phyloP scores from a whole-genome alignment of 2,329 filamentous ascomycete species.

The Phaeosphaeria sp. region DNA sequence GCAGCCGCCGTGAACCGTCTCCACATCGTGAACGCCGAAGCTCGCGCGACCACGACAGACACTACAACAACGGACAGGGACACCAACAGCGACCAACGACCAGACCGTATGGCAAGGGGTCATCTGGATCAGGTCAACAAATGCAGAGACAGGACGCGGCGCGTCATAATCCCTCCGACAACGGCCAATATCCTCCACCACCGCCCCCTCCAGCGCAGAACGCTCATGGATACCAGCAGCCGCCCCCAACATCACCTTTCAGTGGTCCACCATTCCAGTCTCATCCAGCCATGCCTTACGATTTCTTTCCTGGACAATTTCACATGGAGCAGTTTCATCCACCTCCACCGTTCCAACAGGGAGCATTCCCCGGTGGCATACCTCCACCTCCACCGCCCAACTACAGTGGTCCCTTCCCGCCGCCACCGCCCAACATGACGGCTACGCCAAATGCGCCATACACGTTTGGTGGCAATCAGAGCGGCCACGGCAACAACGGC shows the following conservation, averaged over 20 bases:
- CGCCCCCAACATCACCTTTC: slow-evolving; percentile 18
- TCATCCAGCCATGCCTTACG: slow-evolving; percentile 17
- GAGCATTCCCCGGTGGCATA: slow-evolving; percentile 14
- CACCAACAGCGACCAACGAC: slow-evolving; percentile 15
- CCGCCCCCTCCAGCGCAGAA: slow-evolving; percentile 8
- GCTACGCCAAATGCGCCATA: slow-evolving; percentile 19
- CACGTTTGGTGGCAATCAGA: slow-evolving; percentile 16
- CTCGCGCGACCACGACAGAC: slow-evolving; percentile 13
- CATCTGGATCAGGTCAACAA: slow-evolving; percentile 15
- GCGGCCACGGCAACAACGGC: slow-evolving; percentile 13
- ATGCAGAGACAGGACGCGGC: slow-evolving; percentile 13
- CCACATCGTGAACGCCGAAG: slow-evolving; percentile 12
- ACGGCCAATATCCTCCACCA: slow-evolving; percentile 11
- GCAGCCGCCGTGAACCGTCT: slow-evolving; percentile 18
- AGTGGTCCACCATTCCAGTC: slow-evolving; percentile 27
- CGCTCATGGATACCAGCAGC: slow-evolving; percentile 15
- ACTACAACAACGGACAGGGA: slow-evolving; percentile 12
- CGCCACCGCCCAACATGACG: slow-evolving; percentile 24
- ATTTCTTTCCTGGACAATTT: slow-evolving; percentile 28
- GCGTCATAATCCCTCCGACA: slow-evolving; percentile 8
- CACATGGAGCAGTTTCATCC: slow-evolving; percentile 24
- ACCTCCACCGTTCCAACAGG: slow-evolving; percentile 28
- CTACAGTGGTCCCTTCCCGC: slow-evolving; percentile 29
- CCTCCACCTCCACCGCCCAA: slow-evolving; percentile 36
- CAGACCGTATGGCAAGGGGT: slow-evolving; percentile 11